Base-by-base conservation (phyloP, 768 basidiomycete species). In the Amanita subjunquillea region DNA sequence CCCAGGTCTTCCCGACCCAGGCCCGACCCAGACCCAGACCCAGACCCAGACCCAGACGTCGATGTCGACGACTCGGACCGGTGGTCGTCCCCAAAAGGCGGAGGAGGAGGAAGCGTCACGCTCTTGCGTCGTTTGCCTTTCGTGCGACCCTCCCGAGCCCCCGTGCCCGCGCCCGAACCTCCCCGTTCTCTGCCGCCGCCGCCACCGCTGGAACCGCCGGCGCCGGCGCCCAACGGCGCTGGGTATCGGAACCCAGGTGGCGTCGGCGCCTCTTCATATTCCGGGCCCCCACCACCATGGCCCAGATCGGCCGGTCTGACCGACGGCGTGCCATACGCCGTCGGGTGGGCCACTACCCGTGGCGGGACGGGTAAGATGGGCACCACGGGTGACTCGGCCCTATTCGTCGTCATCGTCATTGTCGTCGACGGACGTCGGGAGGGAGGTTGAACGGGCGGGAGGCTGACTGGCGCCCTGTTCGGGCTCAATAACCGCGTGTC, bases 241-340 rank as follows among this genome's bases (percentile, higher is more conserved):
- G 51, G 51, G 32, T 53, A 53, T n/a, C 20, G 32, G 37, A 53
- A 46, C 30, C 51, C 51, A 37, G 42, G 29, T 6, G 51, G 51
- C n/a, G 51, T 46, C 10, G 51, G 51, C 1, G 51, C 51, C 27
- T 53, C 51, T 20, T 37, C 51, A 13, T 53, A 53, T 12, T 46
- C 32, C 6, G 23, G 43, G 8, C 30, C 30, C 7, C 30, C 27
- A 22, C 22, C 48, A 2, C 37, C 23, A 20, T 12, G 36, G 10
- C 36, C 40, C 6, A 51, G 41, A 22, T 53, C 51, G 8, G 27
- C n/a, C n/a, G 34, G 22, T 25, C 22, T n/a, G 10, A 29, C n/a
- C 7, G 36, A 2, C 3, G 51, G 51, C 17, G 51, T 53, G 13
- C 51, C 51, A 12, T 29, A 46, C 22, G 20, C 9, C 13, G 51